Evolutionary conservation across 179 eudicot species (phyloP).

Genomic region (Sideroxylon spinosum): DNA sequence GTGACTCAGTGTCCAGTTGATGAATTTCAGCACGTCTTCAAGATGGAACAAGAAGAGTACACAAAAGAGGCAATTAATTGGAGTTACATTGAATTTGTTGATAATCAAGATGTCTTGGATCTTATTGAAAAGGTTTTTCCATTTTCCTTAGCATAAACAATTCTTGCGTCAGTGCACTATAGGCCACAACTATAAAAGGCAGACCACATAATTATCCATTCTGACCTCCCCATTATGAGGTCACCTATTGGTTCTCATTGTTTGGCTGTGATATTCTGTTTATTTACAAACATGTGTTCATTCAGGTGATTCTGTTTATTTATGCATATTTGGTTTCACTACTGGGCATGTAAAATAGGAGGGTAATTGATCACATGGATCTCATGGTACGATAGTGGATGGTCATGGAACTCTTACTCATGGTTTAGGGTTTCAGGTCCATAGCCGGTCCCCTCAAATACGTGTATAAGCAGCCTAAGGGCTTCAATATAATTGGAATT

Average conservation of each 20-base stretch:
- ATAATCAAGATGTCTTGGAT: slow-evolving; percentile 97
- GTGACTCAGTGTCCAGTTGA: slow-evolving; percentile 10
- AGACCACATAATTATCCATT: not conserved
- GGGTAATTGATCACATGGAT: not conserved
- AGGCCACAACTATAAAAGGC: not conserved
- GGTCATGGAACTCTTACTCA: not conserved
- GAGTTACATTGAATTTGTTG: slow-evolving; percentile 98
- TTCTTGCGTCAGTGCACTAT: not conserved
- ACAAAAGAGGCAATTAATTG: slow-evolving; percentile 87
- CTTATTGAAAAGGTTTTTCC: slow-evolving; percentile 86
- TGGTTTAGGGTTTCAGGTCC: not conserved
- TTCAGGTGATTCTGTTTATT: not conserved
- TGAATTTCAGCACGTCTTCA: slow-evolving; percentile 81
- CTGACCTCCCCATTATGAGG: not conserved
- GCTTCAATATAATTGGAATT: not conserved
- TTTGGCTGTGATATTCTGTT: not conserved
- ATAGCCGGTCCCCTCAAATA: not conserved
- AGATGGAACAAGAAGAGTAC: slow-evolving; percentile 99
- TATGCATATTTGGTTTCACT: not conserved
- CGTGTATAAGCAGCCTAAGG: not conserved
- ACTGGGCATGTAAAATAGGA: not conserved
- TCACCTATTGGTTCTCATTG: not conserved
- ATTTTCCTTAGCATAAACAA: not conserved
- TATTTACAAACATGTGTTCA: not conserved
- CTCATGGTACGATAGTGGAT: not conserved